phyloP scores from a whole-genome alignment of 805 yeast genomes.

The Vanderwaltozyma verrucispora region DNA sequence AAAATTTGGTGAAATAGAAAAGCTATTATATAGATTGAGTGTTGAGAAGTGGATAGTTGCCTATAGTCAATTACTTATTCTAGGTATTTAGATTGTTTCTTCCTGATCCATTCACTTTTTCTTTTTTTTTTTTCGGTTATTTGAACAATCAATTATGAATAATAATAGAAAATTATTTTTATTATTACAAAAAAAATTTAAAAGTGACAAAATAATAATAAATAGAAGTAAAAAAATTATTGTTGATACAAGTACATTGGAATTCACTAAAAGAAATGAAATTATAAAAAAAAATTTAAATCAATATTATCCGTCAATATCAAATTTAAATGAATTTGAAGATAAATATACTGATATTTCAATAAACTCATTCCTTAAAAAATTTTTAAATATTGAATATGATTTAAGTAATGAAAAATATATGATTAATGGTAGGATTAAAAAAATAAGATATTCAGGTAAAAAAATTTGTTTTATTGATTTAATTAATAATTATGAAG shows the following conservation, averaged over 20 bases:
- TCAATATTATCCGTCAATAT: constrained; percentile 21
- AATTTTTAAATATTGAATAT: constrained; percentile 3
- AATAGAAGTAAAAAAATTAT: constrained; percentile 3
- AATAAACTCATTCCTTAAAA: constrained; percentile 7
- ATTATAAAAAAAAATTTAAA: constrained; percentile 7
- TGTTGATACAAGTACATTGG: constrained; percentile 14
- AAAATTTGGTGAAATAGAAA: too few species aligned
- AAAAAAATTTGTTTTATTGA: constrained; percentile 27
- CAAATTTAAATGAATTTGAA: constrained; percentile 4
- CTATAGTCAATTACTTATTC: too few species aligned
- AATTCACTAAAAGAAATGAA: constrained; percentile 15
- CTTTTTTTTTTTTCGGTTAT: too few species aligned
- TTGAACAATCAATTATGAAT: too few species aligned
- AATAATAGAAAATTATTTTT: too few species aligned
- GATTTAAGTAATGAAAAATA: background rate
- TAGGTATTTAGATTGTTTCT: too few species aligned
- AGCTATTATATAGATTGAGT: too few species aligned
- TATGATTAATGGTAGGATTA: constrained; percentile 18
- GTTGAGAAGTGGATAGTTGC: too few species aligned
- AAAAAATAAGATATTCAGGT: constrained; percentile 23
- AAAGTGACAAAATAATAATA: too few species aligned
- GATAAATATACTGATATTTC: constrained; percentile 2
- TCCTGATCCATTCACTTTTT: too few species aligned
- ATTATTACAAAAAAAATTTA: too few species aligned
- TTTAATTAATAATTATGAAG: constrained; percentile 7